Evolutionary conservation across 2,329 filamentous ascomycete species (phyloP), one percentile per base, ranked within the genome.

Genomic region (Trichoderma endophyticum): DNA sequence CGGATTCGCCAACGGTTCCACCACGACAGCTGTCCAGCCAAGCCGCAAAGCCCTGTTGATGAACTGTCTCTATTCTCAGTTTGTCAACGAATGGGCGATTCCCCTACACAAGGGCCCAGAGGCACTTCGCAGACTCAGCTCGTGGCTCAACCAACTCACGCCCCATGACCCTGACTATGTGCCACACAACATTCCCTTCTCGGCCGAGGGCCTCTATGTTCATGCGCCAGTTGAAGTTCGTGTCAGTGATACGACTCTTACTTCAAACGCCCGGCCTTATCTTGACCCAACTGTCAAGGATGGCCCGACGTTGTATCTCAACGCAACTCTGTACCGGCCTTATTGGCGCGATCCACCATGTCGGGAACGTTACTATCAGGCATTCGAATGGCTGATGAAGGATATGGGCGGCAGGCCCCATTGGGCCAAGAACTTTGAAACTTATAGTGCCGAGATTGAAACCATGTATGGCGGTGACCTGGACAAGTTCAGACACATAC

Each of bases 1-100:
- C 80, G 95, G 95, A 66, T 98, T 98, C 86, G 85, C 85, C 39
- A 88, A 93, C 73, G 90, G 90, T 64, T 87, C 86, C 3, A 86
- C 87, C 67, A 92, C 90, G 54, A 86, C 87, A n/a, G 95, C 92
- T 6, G 89, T 98, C 21, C 92, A 98, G 81, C 90, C 92, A 26
- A 92, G 92, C 74, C 90, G 92, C 73, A 85, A 91, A 74, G 95
- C 94, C 14, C 88, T 98, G 60, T 86, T 98, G 67, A 95, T 99
- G 93, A 96, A 99, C 84, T 99, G 96, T 78, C 88, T 98, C 6
- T 99, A 98, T 85, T 95, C 93, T n/a, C 96, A 99, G 79, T 97
- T 94, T 77, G 96, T 99, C 75, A 98, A 99, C 81, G 96, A 99
- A 81, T 99, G 96, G 96, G 95, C 95, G 0, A 87, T 99, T 7